These are phyloP conservation scores for Gillenia trifoliata DNA, from an alignment of 306 rosid species.

Conservation along the genomic window DNA sequence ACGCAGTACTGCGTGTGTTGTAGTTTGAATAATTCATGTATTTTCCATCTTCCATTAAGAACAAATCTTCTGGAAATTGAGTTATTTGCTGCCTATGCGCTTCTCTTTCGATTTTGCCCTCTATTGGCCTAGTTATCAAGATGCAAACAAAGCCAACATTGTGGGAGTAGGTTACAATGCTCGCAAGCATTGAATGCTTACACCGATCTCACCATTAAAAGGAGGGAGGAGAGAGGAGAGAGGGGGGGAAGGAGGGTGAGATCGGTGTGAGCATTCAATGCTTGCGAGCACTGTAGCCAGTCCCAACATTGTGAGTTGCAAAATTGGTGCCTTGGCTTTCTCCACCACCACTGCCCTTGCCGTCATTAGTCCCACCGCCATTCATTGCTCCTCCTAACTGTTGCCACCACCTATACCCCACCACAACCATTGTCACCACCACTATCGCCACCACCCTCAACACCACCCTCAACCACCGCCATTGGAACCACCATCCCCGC, in stretches of 20 bases:
- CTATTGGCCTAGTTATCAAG: not conserved
- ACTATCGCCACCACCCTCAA: too few relatives aligned
- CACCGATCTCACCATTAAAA: too few relatives aligned
- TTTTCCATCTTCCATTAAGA: not conserved
- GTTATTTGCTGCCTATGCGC: not conserved
- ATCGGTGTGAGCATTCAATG: too few relatives aligned
- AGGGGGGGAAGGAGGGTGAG: too few relatives aligned
- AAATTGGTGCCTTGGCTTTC: not conserved
- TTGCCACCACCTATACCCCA: not conserved
- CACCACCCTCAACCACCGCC: not conserved
- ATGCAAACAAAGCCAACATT: not conserved
- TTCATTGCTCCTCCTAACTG: not conserved
- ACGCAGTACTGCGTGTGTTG: not conserved
- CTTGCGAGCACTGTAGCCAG: too few relatives aligned
- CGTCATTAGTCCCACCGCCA: not conserved
- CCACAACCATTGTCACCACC: not conserved
- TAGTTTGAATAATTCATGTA: conserved; percentile 17
- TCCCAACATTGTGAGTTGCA: not conserved
- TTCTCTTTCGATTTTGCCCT: not conserved
- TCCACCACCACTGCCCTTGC: too few relatives aligned
- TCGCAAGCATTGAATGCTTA: too few relatives aligned
- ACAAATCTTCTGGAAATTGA: not conserved
- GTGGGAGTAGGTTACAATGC: too few relatives aligned
- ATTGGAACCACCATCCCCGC: too few relatives aligned
- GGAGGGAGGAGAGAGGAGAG: too few relatives aligned